Evolutionary conservation across 495 filamentous ascomycete species (phyloP).

Genomic region (Neurospora intermedia): DNA sequence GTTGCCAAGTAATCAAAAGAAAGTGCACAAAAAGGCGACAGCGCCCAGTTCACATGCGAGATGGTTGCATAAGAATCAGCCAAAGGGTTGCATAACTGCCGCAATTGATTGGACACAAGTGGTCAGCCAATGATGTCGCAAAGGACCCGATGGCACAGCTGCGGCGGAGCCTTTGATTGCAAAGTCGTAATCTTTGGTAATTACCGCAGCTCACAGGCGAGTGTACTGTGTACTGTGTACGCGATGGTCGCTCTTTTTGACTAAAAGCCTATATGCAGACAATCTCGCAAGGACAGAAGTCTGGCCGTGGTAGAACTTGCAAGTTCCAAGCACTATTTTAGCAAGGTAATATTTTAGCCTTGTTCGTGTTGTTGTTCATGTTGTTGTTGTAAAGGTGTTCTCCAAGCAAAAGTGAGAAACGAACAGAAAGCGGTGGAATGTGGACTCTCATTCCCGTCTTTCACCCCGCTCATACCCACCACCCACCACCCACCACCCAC

Average conservation of each 20-base stretch:
- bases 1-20: not conserved
- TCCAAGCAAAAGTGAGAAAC: not conserved
- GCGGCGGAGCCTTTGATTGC: not conserved
- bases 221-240: not conserved
- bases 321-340: not conserved
- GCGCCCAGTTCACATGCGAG: not conserved
- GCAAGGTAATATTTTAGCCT: not conserved
- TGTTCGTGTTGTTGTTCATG: not conserved
- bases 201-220: not conserved
- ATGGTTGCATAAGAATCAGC: slow-evolving; percentile 2
- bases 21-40: not conserved
- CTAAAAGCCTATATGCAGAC: not conserved
- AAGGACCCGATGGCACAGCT: not conserved
- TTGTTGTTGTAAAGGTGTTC: not conserved
- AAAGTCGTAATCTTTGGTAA: not conserved
- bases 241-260: not conserved
- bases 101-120: slow-evolving; percentile 5
- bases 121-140: not conserved
- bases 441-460: not conserved
- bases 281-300: not conserved
- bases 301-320: not conserved
- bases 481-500: not conserved
- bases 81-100: slow-evolving; percentile 12
- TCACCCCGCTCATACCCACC: not conserved
- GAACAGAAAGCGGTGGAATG: not conserved